Conservation (phyloP, 495 filamentous ascomycete genomes). For the Hypoxylon intermedium region DNA sequence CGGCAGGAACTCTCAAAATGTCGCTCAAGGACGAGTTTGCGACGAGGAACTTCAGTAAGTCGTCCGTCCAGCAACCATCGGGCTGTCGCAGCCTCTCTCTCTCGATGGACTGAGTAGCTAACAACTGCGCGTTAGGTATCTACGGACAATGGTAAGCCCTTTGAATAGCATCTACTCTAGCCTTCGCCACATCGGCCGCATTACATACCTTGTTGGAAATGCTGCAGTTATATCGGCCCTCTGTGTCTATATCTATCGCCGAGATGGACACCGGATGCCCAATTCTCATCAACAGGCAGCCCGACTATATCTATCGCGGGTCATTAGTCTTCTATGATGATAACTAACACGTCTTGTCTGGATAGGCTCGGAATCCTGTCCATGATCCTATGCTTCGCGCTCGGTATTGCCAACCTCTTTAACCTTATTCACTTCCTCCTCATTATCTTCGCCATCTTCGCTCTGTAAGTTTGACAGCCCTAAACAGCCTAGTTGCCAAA, state of each 20-base stretch:
- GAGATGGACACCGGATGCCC: neutral
- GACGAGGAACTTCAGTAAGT: constrained; percentile 97
- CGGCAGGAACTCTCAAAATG: constrained; percentile 48
- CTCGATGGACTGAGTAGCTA: constrained; percentile 13
- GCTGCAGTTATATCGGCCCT: constrained; percentile 4
- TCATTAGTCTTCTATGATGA: neutral
- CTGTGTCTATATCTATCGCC: neutral
- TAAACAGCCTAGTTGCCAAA: neutral
- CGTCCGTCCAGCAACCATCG: constrained; percentile 2
- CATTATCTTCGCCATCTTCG: constrained; percentile 80
- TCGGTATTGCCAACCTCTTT: constrained; percentile 89
- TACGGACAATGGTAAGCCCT: constrained; percentile 97
- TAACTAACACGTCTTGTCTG: constrained; percentile 26
- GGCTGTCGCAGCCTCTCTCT: neutral
- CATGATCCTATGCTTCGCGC: constrained; percentile 93
- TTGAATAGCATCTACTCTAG: neutral
- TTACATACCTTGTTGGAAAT: neutral
- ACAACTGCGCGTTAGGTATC: constrained; percentile 71
- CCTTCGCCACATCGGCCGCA: neutral
- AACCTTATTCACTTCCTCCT: constrained; percentile 64
- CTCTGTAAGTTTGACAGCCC: constrained; percentile 68
- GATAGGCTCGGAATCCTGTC: constrained; percentile 89
- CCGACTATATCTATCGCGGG: neutral
- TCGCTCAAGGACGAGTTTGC: constrained; percentile 77
- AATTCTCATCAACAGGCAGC: neutral